Base-by-base conservation (phyloP, 345 rosid genomes). In the Crucihimalaya himalaica region DNA sequence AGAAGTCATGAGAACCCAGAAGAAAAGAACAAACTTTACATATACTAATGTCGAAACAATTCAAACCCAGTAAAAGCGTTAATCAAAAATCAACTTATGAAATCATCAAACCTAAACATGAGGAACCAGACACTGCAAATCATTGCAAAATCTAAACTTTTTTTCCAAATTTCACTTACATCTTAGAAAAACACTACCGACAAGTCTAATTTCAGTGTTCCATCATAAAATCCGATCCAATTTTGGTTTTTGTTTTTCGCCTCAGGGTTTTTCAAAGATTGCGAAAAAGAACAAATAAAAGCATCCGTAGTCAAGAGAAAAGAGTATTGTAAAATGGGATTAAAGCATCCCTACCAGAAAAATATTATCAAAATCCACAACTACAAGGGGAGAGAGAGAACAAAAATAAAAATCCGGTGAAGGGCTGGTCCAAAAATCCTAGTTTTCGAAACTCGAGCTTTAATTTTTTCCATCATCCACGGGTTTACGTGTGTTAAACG, bases 401-500 rank as follows among this genome's bases (percentile, higher is more conserved):
- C 16, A 15, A 52, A 63, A 40, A 53, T n/a, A 15, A 52, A 63
- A 53, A 53, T 42, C 55, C 9, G 63, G 35, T 31, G 0, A 72
- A 37, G 70, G 53, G 52, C 54, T 61, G 32, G 8, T 29, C 23
- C 34, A 29, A 57, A 57, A 57, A 6, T 19, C 50, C 8, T 39
- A 6, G 23, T 12, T 34, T 58, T 54, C 2, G 6, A 18, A n/a
- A 56, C 62, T 10, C 62, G 42, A 32, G 62, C 4, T 8, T 48
- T 9, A 1, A 3, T 1, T 37, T 11, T 14, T 60, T 23, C 71
- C 58, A 66, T 59, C 78, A 74, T 19, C 45, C 67, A 74, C 11
- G n/a, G 40, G n/a, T 3, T 48, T 0, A 68, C 79, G 66, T 47
- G 39, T 52, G 63, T 42, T 40, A 75, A 68, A 61, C 74, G 70